These are phyloP conservation scores for Ormosia emarginata DNA, from an alignment of 306 rosid genomes.

Conservation along the genomic window DNA sequence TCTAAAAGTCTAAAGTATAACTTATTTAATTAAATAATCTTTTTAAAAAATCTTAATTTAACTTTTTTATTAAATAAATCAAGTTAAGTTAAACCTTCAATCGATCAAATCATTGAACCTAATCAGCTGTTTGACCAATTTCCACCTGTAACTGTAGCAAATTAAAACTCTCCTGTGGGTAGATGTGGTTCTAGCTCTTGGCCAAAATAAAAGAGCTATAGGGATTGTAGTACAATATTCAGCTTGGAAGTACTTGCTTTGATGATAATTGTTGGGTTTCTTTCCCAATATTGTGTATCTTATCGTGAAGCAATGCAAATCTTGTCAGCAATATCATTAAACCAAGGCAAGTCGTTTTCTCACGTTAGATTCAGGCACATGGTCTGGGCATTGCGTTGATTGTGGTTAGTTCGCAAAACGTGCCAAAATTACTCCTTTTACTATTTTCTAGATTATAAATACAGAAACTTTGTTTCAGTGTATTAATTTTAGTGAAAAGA, in stretches of 20 bases:
- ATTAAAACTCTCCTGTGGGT: not conserved
- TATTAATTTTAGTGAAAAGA: no score
- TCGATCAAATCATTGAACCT: no score
- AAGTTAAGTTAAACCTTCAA: no score
- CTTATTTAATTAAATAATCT: no score
- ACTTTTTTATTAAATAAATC: no score
- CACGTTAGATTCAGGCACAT: constrained; percentile 29
- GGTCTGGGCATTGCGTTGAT: not conserved
- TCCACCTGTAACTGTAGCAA: no score
- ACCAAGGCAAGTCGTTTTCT: constrained; percentile 32
- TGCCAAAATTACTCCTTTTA: not conserved
- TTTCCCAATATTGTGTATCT: not conserved
- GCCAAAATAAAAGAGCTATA: not conserved
- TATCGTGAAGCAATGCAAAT: not conserved
- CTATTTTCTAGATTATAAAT: not conserved
- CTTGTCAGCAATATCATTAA: constrained; percentile 8
- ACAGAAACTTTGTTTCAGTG: no score
- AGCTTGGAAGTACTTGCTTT: not conserved
- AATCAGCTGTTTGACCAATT: no score
- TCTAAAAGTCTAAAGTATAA: no score
- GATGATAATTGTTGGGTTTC: constrained; percentile 6
- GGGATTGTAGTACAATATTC: not conserved
- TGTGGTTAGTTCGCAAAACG: not conserved
- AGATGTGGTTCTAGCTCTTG: not conserved
- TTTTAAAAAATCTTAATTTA: no score